phyloP scores from a whole-genome alignment of 139 green algal genomes.

The Tetratostichococcus sp. region DNA sequence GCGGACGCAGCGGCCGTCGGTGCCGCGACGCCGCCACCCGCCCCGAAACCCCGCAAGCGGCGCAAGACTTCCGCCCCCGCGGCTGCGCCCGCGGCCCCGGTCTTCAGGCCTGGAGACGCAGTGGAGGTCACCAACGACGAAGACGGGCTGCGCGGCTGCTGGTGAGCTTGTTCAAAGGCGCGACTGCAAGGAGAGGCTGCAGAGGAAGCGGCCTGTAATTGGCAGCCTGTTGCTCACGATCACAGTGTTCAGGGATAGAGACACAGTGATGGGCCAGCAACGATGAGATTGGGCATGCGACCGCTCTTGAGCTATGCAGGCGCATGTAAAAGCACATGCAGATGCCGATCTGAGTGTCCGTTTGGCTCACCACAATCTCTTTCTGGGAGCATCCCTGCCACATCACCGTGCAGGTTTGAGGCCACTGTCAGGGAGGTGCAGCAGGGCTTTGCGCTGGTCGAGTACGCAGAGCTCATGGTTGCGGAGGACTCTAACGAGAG shows the following conservation, averaged over 20 bases:
- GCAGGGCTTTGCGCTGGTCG: conserved; percentile 30
- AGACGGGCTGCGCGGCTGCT: conserved; percentile 35
- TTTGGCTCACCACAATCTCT: too few relatives aligned
- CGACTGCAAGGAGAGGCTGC: too few relatives aligned
- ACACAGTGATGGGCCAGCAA: too few relatives aligned
- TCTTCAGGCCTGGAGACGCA: background rate
- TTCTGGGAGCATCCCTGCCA: conserved; percentile 2
- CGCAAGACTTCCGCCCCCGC: too few relatives aligned
- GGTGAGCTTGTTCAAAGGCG: too few relatives aligned
- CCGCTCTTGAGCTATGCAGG: background rate
- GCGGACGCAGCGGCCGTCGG: too few relatives aligned
- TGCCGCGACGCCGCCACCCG: too few relatives aligned
- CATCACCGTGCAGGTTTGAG: background rate
- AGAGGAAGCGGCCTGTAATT: background rate
- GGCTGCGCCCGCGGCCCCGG: too few relatives aligned
- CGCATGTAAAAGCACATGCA: too few relatives aligned
- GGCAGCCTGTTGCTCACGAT: background rate
- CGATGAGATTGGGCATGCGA: too few relatives aligned
- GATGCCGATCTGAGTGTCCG: too few relatives aligned
- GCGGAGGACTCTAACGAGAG: conserved; percentile 11
- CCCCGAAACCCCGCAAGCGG: too few relatives aligned
- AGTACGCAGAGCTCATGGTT: conserved; percentile 30
- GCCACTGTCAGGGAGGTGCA: conserved; percentile 6
- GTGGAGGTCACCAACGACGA: conserved; percentile 37
- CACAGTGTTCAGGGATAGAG: background rate